Conservation (phyloP, 2,329 filamentous ascomycete species). For the Cladorrhinum sp. region DNA sequence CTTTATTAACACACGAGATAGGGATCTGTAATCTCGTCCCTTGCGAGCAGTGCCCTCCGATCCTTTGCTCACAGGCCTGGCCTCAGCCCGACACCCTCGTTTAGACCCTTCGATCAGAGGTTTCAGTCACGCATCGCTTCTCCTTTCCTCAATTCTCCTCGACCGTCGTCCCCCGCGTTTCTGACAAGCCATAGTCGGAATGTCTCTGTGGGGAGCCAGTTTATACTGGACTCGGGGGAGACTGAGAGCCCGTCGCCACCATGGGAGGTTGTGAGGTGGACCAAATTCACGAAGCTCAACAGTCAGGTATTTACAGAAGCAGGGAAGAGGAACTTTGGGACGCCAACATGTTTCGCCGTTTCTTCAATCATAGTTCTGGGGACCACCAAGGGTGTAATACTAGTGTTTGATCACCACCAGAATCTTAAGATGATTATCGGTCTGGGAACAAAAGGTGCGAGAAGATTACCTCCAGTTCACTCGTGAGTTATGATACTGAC, state of each 20-base stretch:
- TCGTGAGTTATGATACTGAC: constrained; percentile 32
- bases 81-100: constrained; percentile 73
- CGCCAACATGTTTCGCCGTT: constrained; percentile 83
- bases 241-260: constrained; percentile 72
- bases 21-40: constrained; percentile 62
- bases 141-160: constrained; percentile 57
- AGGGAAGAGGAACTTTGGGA: constrained; percentile 87
- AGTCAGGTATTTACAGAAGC: constrained; percentile 88
- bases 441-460: constrained; percentile 80
- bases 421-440: constrained; percentile 92
- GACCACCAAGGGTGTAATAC: constrained; percentile 88
- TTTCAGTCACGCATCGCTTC: constrained; percentile 84
- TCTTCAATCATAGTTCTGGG: constrained; percentile 86
- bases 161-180: constrained; percentile 75
- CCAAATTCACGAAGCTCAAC: constrained; percentile 83
- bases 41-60: constrained; percentile 71
- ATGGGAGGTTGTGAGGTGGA: constrained; percentile 98
- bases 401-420: constrained; percentile 97
- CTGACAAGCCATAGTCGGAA: constrained; percentile 75
- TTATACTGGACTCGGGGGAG: constrained; percentile 60
- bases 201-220: constrained; percentile 71
- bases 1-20: constrained; percentile 30
- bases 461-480: neutral
- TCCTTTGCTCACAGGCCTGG: constrained; percentile 65
- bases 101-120: constrained; percentile 89